Conservation (phyloP, 495 filamentous ascomycete genomes). For the Neurospora cerealis region DNA sequence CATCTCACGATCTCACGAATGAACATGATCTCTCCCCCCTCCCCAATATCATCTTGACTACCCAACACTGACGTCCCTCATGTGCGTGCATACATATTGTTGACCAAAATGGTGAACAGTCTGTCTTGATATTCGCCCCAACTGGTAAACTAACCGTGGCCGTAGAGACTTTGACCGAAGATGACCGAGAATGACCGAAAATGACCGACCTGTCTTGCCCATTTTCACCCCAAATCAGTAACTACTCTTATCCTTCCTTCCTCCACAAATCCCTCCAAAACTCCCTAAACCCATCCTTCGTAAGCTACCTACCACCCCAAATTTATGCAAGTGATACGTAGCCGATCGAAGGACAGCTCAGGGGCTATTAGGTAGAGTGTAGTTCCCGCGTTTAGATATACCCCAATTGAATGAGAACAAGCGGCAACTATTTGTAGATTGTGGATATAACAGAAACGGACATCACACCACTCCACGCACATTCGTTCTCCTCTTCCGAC, state of each 20-base stretch:
- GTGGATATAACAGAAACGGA: too few species aligned
- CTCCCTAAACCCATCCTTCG: conserved; percentile 62
- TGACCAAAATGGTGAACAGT: neutral
- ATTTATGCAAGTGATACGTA: neutral
- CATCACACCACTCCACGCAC: too few species aligned
- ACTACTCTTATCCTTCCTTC: neutral
- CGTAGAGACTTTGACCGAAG: too few species aligned
- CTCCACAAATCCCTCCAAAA: conserved; percentile 74
- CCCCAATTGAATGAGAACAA: too few species aligned
- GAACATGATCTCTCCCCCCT: neutral
- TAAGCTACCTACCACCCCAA: neutral
- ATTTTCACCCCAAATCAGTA: too few species aligned
- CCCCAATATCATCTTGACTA: neutral
- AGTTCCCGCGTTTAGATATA: too few species aligned
- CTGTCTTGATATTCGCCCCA: neutral
- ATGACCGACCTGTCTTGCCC: too few species aligned
- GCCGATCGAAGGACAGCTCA: neutral
- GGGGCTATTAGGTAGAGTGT: neutral
- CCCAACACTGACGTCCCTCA: neutral
- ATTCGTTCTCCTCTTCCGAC: too few species aligned
- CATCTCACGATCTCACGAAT: neutral
- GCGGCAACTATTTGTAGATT: too few species aligned
- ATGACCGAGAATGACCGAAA: too few species aligned
- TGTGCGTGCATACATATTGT: neutral
- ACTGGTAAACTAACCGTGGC: neutral